Evolutionary conservation across 257 asterid genomes (phyloP).

Genomic region (Nicotiana tomentosiformis): DNA sequence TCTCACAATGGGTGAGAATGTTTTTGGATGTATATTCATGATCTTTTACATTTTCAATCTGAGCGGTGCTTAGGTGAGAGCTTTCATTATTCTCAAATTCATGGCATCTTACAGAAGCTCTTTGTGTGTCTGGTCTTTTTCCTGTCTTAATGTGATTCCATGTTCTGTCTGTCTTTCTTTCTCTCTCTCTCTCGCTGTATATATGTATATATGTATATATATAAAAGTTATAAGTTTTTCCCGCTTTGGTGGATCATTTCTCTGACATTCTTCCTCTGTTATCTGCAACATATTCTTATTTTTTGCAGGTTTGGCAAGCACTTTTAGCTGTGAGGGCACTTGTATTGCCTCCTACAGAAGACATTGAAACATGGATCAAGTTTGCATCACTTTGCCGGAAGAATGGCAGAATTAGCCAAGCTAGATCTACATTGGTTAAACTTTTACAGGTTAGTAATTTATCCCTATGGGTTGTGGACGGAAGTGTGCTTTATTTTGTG

Average conservation of each 20-base stretch:
- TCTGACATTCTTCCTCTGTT: neutral
- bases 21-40: neutral
- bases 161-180: neutral
- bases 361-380: conserved; percentile 95
- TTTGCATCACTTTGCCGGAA: conserved; percentile 96
- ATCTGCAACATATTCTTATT: conserved; percentile 16
- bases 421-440: conserved; percentile 83
- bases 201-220: no score
- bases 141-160: neutral
- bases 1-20: neutral
- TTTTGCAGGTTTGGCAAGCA: conserved; percentile 86
- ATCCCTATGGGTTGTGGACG: conserved; percentile 7
- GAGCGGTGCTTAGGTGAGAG: neutral
- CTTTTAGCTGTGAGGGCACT: conserved; percentile 86
- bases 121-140: neutral
- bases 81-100: neutral
- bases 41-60: neutral
- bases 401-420: conserved; percentile 97
- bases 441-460: conserved; percentile 70
- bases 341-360: conserved; percentile 96
- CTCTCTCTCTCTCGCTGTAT: neutral
- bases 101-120: neutral
- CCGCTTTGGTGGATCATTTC: neutral
- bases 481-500: neutral
- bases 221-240: neutral